Evolutionary conservation across 2,329 filamentous ascomycete genomes (phyloP).

Genomic region (Aspergillus pseudoviridinutans): DNA sequence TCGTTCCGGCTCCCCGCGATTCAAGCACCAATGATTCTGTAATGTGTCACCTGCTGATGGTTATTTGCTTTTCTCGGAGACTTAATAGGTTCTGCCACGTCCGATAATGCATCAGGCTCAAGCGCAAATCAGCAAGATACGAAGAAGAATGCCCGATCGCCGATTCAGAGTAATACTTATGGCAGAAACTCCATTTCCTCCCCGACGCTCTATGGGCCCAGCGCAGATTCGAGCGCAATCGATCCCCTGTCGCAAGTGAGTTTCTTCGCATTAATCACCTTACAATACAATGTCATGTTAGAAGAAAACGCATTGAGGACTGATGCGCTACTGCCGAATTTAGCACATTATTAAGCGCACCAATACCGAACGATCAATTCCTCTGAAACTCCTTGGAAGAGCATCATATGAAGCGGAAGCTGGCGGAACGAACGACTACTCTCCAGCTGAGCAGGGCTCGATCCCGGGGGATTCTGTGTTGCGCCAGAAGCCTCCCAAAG

Average conservation of each 20-base stretch:
- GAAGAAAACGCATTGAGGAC: neutral
- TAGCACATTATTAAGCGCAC: conserved; percentile 65
- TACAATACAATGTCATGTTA: neutral
- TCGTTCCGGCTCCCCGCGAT: conserved; percentile 3
- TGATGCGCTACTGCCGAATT: conserved; percentile 8
- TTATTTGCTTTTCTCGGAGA: conserved; percentile 2
- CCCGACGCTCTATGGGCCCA: conserved; percentile 23
- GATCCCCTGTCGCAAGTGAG: conserved; percentile 65
- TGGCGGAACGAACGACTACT: conserved; percentile 31
- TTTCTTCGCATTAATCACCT: neutral
- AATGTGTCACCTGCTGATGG: neutral
- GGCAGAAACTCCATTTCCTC: conserved; percentile 23
- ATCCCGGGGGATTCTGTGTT: conserved; percentile 29
- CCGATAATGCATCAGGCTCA: conserved; percentile 29
- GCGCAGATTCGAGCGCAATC: conserved; percentile 47
- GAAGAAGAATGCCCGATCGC: conserved; percentile 19
- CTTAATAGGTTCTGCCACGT: conserved; percentile 23
- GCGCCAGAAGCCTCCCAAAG: conserved; percentile 44
- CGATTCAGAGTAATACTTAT: conserved; percentile 15
- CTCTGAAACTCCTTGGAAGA: conserved; percentile 39
- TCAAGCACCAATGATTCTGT: conserved; percentile 4
- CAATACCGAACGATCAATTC: conserved; percentile 58
- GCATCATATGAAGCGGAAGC: conserved; percentile 41
- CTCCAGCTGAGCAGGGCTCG: conserved; percentile 25
- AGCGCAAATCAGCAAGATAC: conserved; percentile 27